These are phyloP conservation scores for Eucalyptus sideroxylon DNA, from an alignment of 345 rosid species.

Conservation along the genomic window DNA sequence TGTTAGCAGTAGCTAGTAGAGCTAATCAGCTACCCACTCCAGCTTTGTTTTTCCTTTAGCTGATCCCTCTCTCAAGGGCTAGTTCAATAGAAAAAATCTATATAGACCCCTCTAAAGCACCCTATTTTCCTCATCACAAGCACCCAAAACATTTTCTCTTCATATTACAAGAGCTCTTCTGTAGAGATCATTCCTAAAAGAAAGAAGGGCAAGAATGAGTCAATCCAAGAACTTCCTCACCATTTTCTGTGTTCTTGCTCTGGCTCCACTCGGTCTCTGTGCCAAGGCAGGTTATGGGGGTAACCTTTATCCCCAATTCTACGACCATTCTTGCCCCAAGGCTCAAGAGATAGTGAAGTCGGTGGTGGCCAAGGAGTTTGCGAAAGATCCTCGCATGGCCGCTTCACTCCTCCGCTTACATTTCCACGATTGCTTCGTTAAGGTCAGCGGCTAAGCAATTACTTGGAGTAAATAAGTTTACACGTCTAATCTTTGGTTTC, in stretches of 20 bases:
- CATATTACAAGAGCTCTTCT: not conserved
- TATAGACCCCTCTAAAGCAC: not conserved
- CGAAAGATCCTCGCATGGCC: constrained; percentile 62
- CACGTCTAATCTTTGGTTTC: not conserved
- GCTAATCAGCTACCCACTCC: not conserved
- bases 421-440: constrained; percentile 89
- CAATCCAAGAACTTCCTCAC: not conserved
- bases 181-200: not conserved
- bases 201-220: not conserved
- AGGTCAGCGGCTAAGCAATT: constrained; percentile 16
- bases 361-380: constrained; percentile 46
- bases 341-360: constrained; percentile 40
- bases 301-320: constrained; percentile 40
- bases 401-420: constrained; percentile 76
- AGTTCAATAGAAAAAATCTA: not conserved
- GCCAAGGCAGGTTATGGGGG: constrained; percentile 7
- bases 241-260: constrained; percentile 6
- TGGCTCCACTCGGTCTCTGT: constrained; percentile 31
- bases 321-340: constrained; percentile 58
- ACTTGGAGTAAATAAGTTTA: not conserved
- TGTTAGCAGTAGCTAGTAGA: not conserved
- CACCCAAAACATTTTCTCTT: not conserved
- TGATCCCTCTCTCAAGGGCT: not conserved
- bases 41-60: not conserved
- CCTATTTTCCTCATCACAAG: not conserved